Base-by-base conservation (phyloP, 352 stramenopile species). In the Phytophthora colocasiae region DNA sequence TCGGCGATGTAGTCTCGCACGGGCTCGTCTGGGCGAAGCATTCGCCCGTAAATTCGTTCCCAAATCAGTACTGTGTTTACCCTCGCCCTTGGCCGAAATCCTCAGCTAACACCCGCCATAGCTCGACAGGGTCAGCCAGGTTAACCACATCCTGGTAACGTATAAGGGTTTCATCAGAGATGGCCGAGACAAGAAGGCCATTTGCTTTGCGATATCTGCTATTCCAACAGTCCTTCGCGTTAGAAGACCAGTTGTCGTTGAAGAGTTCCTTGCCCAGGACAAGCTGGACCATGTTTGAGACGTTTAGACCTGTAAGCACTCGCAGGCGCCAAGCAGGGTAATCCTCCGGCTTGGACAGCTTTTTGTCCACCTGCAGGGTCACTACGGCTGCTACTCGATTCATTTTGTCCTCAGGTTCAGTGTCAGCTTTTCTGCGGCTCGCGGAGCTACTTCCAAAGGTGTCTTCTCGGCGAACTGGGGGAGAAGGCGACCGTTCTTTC, bases 1-100 rank as follows among this genome's bases (percentile, higher is more conserved):
- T 59, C 52, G 2, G 45, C 39, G 17, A 59, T 49, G 24, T 59
- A 50, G 14, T 41, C 15, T 31, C 41, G 15, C 39, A 48, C 41
- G 17, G 41, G n/a, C 19, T 19, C 19, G 19, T 29, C 17, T 10
- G 41, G n/a, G 8, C n/a, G n/a, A 29, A 31, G 41, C 19, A 48
- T 29, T 14, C 41, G 17, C 17, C 41, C n/a, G 12, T 48, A 48
- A 17, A 48, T 17, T 14, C 41, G 41, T 29, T 48, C 41, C 41
- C 41, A 48, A 48, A 31, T 48, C 41, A 48, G 12, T 1, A 48
- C 41, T 4, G 41, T 31, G 17, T 48, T 48, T 22, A 31, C 41
- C 10, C 41, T 12, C 41, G n/a, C 4, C 41, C 41, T 29, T 48
- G 41, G 8, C 41, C 41, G 17, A 48, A 48, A 29, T 48, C 17